Conservation (phyloP, 129 eudicot genomes). For the Chrysanthemum makinoi region DNA sequence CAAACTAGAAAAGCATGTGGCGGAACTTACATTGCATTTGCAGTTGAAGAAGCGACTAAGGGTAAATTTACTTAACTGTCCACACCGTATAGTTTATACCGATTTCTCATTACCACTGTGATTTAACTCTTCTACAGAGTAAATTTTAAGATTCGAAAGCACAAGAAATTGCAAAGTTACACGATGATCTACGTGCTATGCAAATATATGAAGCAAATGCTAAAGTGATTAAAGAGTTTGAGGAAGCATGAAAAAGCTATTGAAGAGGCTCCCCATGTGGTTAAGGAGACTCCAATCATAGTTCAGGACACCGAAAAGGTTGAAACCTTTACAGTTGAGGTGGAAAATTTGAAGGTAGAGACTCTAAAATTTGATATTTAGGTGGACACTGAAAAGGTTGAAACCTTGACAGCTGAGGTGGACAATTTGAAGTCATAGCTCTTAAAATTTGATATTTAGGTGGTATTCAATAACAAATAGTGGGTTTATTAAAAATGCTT, state of each 20-base stretch:
- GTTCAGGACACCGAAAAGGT: slow-evolving; percentile 79
- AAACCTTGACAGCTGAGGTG: slow-evolving; percentile 76
- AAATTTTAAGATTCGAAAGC: slow-evolving; percentile 86
- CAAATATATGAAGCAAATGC: slow-evolving; percentile 88
- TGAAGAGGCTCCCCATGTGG: slow-evolving; percentile 89
- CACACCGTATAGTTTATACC: neutral
- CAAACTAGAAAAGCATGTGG: slow-evolving; percentile 95
- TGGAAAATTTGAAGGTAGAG: slow-evolving; percentile 75
- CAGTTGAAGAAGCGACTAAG: slow-evolving; percentile 86
- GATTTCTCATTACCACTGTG: neutral
- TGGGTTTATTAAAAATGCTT: neutral
- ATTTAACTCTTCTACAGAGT: slow-evolving; percentile 38
- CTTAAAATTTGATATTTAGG: neutral
- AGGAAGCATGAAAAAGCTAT: slow-evolving; percentile 94
- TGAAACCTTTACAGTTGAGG: slow-evolving; percentile 77
- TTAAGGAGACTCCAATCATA: slow-evolving; percentile 89
- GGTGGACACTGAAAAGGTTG: slow-evolving; percentile 67
- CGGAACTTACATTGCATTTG: slow-evolving; percentile 94
- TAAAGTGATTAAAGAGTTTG: slow-evolving; percentile 68
- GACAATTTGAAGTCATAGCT: slow-evolving; percentile 36
- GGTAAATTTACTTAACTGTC: slow-evolving; percentile 42
- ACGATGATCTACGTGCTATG: slow-evolving; percentile 71
- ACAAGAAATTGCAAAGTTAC: slow-evolving; percentile 75
- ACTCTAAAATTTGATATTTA: neutral
- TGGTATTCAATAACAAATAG: neutral